Percentiles rank a stretch among this genome's conserved stretches.
phyloP scores from a whole-genome alignment of 345 rosid species.

The Murraya koenigii region DNA sequence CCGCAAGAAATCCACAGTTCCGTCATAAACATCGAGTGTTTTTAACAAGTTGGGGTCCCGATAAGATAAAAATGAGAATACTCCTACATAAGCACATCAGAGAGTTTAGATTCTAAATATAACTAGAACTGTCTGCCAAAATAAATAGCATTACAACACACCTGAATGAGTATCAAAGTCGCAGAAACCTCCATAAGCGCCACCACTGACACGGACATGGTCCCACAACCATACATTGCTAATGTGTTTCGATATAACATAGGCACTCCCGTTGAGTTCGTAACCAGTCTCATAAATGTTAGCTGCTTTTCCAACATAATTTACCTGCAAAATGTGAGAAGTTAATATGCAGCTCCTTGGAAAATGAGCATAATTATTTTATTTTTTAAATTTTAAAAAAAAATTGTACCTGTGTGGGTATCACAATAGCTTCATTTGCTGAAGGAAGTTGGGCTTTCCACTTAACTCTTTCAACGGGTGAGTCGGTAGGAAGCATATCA shows the following conservation, averaged over 20 bases:
- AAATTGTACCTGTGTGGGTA: conserved; percentile 78
- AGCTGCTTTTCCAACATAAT: conserved; percentile 94
- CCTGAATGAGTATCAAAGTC: conserved; percentile 96
- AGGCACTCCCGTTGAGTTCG: conserved; percentile 81
- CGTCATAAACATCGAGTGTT: conserved; percentile 86
- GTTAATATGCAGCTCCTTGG: background rate
- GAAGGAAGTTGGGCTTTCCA: conserved; percentile 67
- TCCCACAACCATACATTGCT: conserved; percentile 98
- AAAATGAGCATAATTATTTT: background rate
- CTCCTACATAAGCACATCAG: conserved; percentile 44
- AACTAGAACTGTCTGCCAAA: conserved; percentile 1
- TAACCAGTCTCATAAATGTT: conserved; percentile 77
- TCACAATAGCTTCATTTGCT: conserved; percentile 83
- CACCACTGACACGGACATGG: conserved; percentile 94
- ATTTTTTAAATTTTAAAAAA: background rate
- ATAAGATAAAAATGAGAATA: conserved; percentile 82
- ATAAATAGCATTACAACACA: conserved; percentile 16
- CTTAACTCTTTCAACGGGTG: conserved; percentile 35
- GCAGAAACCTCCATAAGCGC: conserved; percentile 98
- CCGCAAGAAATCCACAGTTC: conserved; percentile 80
- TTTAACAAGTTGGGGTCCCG: conserved; percentile 91
- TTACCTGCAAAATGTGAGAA: conserved; percentile 57
- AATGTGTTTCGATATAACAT: conserved; percentile 86
- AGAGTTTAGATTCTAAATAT: conserved; percentile 10
- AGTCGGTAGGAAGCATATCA: conserved; percentile 73